phyloP scores from a whole-genome alignment of 352 stramenopile species.

The Phytophthora sansomeana region DNA sequence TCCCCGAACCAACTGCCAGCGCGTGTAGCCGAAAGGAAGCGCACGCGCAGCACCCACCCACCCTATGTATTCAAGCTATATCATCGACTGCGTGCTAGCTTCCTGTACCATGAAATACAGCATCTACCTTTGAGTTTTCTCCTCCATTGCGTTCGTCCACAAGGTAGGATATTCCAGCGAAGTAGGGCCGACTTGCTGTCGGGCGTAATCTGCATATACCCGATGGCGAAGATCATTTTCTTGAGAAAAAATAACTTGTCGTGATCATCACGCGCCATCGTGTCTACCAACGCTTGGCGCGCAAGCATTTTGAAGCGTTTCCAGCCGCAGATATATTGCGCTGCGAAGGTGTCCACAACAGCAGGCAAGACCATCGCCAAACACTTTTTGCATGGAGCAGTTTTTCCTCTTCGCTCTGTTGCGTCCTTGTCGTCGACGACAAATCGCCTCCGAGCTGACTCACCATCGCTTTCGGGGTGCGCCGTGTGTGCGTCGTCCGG shows the following conservation, averaged over 20 bases:
- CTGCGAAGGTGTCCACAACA: too few relatives aligned
- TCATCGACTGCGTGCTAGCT: constrained; percentile 33
- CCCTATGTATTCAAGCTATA: constrained; percentile 44
- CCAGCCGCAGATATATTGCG: too few relatives aligned
- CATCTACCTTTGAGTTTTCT: constrained; percentile 10
- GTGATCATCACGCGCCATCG: too few relatives aligned
- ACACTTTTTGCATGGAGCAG: too few relatives aligned
- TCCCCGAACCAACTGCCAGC: background rate
- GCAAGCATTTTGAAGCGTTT: too few relatives aligned
- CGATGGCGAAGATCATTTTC: background rate
- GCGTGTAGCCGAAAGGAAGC: constrained; percentile 32
- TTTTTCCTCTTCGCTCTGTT: too few relatives aligned
- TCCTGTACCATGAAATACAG: constrained; percentile 44
- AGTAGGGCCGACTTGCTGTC: too few relatives aligned
- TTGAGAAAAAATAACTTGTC: too few relatives aligned
- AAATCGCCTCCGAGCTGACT: constrained; percentile 30
- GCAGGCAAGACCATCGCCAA: too few relatives aligned
- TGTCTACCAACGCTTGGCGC: too few relatives aligned
- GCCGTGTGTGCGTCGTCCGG: constrained; percentile 16
- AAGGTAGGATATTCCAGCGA: too few relatives aligned
- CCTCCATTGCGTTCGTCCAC: constrained; percentile 27
- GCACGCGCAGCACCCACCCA: constrained; percentile 9
- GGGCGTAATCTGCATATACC: background rate
- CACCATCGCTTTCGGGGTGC: constrained; percentile 6
- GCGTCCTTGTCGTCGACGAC: background rate